A percentile compares a stretch with the other conserved stretches of the same genome.
Evolutionary conservation across 352 stramenopile species (phyloP).

Genomic region (Globisporangium takayamanum): DNA sequence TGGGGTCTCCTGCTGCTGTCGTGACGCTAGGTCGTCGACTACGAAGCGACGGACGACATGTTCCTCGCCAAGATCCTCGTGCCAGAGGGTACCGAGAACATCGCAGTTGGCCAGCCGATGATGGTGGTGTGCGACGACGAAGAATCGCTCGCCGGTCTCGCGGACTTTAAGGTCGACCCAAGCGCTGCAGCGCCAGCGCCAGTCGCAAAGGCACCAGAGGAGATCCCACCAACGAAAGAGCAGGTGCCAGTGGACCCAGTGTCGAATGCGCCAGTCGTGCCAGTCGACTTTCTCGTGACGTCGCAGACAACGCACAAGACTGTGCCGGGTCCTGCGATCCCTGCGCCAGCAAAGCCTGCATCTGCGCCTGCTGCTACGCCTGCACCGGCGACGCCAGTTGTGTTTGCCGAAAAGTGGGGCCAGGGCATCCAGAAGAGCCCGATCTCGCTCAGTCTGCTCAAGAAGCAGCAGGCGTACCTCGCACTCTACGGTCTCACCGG

Average conservation of each 20-base stretch:
- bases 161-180: constrained; percentile 72
- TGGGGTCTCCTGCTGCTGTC: background rate
- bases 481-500: constrained; percentile 76
- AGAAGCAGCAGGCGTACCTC: constrained; percentile 85
- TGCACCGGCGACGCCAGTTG: constrained; percentile 13
- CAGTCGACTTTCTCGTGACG: constrained; percentile 49
- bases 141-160: constrained; percentile 54
- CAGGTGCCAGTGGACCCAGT: constrained; percentile 39
- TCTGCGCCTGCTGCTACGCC: constrained; percentile 14
- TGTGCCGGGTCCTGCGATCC: constrained; percentile 30
- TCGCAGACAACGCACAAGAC: constrained; percentile 14
- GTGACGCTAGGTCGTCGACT: constrained; percentile 88
- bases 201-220: constrained; percentile 41
- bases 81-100: constrained; percentile 82
- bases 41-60: constrained; percentile 96
- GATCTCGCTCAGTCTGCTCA: constrained; percentile 68
- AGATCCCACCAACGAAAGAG: constrained; percentile 66
- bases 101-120: constrained; percentile 92
- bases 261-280: constrained; percentile 41
- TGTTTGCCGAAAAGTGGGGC: constrained; percentile 73
- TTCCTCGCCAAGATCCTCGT: constrained; percentile 96
- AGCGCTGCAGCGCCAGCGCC: constrained; percentile 24
- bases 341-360: constrained; percentile 24
- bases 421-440: constrained; percentile 75
- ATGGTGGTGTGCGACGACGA: constrained; percentile 94